phyloP scores from a whole-genome alignment of 176 grass and related monocot species.

The Hordeum marinum region DNA sequence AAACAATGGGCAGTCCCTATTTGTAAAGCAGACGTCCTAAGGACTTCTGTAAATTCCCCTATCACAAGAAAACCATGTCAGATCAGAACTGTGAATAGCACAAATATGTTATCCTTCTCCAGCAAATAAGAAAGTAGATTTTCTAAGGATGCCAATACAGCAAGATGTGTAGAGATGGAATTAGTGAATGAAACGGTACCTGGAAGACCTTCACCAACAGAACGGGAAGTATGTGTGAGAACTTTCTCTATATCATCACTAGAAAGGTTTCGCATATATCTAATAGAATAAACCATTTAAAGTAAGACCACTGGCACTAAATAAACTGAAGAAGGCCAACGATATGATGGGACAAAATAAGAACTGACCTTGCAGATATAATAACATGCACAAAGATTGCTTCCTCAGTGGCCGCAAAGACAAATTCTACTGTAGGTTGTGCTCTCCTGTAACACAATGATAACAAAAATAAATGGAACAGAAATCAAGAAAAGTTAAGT shows the following conservation, averaged over 20 bases:
- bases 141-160: not conserved
- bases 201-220: slow-evolving; percentile 76
- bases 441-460: slow-evolving; percentile 65
- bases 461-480: slow-evolving; percentile 24
- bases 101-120: not conserved
- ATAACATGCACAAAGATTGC: slow-evolving; percentile 90
- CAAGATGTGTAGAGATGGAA: slow-evolving; percentile 11
- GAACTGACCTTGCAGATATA: slow-evolving; percentile 81
- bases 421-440: slow-evolving; percentile 85
- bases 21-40: not conserved
- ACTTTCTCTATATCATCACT: slow-evolving; percentile 94
- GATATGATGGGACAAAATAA: slow-evolving; percentile 4
- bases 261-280: slow-evolving; percentile 84
- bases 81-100: slow-evolving; percentile 1
- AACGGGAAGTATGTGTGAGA: slow-evolving; percentile 61
- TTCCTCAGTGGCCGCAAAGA: slow-evolving; percentile 93
- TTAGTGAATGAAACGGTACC: slow-evolving; percentile 39
- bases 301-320: not conserved
- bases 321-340: slow-evolving; percentile 21
- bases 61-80: not conserved
- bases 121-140: not conserved
- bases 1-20: not conserved
- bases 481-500: slow-evolving; percentile 34
- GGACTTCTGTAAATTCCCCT: not conserved
- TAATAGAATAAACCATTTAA: slow-evolving; percentile 40